These are phyloP conservation scores for Lepiota brunneoincarnata DNA, from an alignment of 768 basidiomycete genomes.

Conservation along the genomic window DNA sequence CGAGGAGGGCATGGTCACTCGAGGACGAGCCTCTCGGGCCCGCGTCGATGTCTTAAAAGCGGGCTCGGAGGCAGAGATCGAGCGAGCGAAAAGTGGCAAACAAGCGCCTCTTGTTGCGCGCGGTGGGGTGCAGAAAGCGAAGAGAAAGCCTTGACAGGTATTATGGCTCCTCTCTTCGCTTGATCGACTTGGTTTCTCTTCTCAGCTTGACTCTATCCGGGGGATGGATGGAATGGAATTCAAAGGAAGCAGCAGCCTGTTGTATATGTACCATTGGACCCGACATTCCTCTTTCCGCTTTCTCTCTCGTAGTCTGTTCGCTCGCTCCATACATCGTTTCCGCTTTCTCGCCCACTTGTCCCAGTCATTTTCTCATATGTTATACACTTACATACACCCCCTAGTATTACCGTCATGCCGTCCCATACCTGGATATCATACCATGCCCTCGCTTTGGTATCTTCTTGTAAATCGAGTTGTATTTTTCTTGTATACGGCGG, in stretches of 20 bases:
- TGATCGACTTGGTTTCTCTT: conserved; percentile 6
- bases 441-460: neutral
- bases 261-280: conserved; percentile 10
- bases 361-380: neutral
- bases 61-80: neutral
- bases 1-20: conserved; percentile 35
- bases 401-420: conserved; percentile 3
- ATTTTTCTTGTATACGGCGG: neutral
- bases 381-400: conserved; percentile 2
- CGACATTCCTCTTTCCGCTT: conserved; percentile 1
- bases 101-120: conserved; percentile 1
- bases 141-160: conserved; percentile 9
- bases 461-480: conserved; percentile 12
- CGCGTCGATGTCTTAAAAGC: conserved; percentile 5
- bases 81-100: conserved; percentile 5
- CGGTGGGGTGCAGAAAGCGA: conserved; percentile 3
- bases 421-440: neutral
- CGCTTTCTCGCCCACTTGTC: conserved; percentile 6
- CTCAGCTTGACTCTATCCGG: conserved; percentile 3
- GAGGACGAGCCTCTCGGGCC: conserved; percentile 26
- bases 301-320: neutral
- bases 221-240: conserved; percentile 12
- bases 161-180: neutral
- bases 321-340: conserved; percentile 3
- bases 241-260: conserved; percentile 5